phyloP scores from a whole-genome alignment of 164 flowering plant species.

The Sedum album region DNA sequence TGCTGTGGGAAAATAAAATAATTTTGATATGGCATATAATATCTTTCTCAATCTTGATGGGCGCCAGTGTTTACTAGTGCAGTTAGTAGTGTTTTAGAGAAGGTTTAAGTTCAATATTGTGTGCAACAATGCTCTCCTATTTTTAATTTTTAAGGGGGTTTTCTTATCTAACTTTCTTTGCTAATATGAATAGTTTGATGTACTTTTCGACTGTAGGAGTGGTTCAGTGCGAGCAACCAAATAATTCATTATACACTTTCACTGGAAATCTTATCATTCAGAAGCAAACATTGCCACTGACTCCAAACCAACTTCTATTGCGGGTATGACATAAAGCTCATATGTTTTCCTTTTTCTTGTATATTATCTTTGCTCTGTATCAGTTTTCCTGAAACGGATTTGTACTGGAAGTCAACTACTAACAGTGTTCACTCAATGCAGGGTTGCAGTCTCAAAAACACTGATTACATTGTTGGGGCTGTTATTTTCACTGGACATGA shows the following conservation, averaged over 20 bases:
- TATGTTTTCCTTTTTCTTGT: background rate
- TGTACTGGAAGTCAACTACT: background rate
- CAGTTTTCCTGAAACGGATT: background rate
- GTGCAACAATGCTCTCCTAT: no score
- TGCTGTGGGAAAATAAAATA: background rate
- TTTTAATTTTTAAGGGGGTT: no score
- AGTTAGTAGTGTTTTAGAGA: background rate
- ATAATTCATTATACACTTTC: constrained; percentile 92
- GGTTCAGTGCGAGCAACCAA: constrained; percentile 93
- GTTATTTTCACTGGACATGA: constrained; percentile 93
- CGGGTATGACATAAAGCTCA: constrained; percentile 41
- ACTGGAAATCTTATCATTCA: constrained; percentile 79
- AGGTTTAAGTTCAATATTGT: no score
- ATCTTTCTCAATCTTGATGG: background rate
- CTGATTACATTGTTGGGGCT: constrained; percentile 78
- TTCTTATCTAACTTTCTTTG: no score
- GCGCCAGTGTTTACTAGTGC: background rate
- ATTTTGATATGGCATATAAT: background rate
- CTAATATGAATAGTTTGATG: background rate
- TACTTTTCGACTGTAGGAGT: constrained; percentile 47
- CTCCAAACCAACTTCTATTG: constrained; percentile 79
- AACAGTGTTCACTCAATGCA: constrained; percentile 19
- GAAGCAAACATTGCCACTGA: constrained; percentile 82
- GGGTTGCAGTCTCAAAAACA: constrained; percentile 98
- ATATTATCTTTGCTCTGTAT: background rate